These are phyloP conservation scores for Zymoseptoria brevis DNA, from an alignment of 2,329 filamentous ascomycete genomes.

Conservation along the genomic window DNA sequence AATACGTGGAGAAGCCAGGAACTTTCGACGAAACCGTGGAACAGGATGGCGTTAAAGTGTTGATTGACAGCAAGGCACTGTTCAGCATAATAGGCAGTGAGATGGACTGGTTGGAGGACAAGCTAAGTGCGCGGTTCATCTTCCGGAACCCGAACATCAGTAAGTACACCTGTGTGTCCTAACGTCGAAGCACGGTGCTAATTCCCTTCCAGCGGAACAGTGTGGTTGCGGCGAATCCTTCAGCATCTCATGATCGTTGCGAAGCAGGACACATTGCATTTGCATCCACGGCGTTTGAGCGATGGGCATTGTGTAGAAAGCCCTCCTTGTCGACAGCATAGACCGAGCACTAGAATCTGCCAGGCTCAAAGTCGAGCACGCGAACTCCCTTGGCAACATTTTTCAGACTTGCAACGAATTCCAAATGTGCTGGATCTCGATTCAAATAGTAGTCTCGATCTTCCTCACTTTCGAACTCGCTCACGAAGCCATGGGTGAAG, in stretches of 20 bases:
- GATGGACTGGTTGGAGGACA: constrained; percentile 98
- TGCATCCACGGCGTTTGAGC: constrained; percentile 12
- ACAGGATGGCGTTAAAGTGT: constrained; percentile 89
- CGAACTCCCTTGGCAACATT: constrained; percentile 46
- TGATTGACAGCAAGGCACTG: constrained; percentile 94
- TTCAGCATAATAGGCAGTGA: constrained; percentile 98
- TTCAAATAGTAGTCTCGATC: constrained; percentile 63
- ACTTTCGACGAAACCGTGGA: constrained; percentile 86
- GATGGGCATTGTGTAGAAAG: neutral
- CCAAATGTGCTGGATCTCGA: constrained; percentile 56
- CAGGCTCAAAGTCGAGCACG: constrained; percentile 52
- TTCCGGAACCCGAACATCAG: constrained; percentile 98
- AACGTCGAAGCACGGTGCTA: constrained; percentile 7
- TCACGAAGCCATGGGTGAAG: constrained; percentile 62
- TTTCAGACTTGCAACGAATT: constrained; percentile 48
- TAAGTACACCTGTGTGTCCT: constrained; percentile 45
- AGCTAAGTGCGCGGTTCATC: constrained; percentile 82
- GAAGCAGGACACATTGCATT: constrained; percentile 19
- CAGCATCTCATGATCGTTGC: constrained; percentile 41
- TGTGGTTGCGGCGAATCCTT: constrained; percentile 97
- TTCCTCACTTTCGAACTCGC: constrained; percentile 54
- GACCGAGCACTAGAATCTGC: constrained; percentile 24
- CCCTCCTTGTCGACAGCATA: neutral
- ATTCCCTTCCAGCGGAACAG: constrained; percentile 65
- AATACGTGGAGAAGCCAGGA: constrained; percentile 87